Conservation (phyloP, 2,329 filamentous ascomycete genomes). For the Apiospora malaysiana region DNA sequence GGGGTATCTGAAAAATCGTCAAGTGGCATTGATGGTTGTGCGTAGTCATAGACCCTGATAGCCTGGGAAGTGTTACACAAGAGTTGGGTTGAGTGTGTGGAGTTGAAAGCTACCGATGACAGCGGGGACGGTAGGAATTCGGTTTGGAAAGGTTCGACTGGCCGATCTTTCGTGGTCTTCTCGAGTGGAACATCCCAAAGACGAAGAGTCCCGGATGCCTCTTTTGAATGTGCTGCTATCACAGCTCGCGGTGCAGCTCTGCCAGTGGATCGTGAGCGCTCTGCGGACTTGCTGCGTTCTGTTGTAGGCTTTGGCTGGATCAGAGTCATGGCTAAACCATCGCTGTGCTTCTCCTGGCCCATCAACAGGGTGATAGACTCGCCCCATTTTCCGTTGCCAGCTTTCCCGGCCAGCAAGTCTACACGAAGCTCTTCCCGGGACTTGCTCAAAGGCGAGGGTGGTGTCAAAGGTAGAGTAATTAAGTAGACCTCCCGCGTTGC, state of each 20-base stretch:
- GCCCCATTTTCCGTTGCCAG: slow-evolving; percentile 68
- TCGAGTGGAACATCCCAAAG: slow-evolving; percentile 64
- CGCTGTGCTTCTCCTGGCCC: slow-evolving; percentile 58
- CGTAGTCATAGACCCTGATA: slow-evolving; percentile 68
- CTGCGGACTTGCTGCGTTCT: slow-evolving; percentile 45
- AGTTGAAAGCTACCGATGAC: slow-evolving; percentile 64
- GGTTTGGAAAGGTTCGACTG: slow-evolving; percentile 62
- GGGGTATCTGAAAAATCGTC: slow-evolving; percentile 58
- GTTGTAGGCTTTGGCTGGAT: slow-evolving; percentile 46
- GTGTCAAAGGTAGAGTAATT: slow-evolving; percentile 64
- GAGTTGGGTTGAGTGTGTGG: slow-evolving; percentile 62
- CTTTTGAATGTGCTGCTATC: slow-evolving; percentile 65
- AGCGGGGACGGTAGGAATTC: slow-evolving; percentile 63
- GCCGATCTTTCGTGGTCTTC: slow-evolving; percentile 42
- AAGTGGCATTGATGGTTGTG: slow-evolving; percentile 55
- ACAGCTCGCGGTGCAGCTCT: slow-evolving; percentile 49
- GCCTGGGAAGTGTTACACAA: slow-evolving; percentile 62
- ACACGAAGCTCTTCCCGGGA: slow-evolving; percentile 57
- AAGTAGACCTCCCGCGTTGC: slow-evolving; percentile 62
- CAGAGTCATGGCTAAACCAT: slow-evolving; percentile 62
- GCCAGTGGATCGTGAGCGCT: slow-evolving; percentile 42
- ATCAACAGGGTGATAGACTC: slow-evolving; percentile 61
- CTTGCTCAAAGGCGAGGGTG: slow-evolving; percentile 66
- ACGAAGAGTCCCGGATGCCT: slow-evolving; percentile 63
- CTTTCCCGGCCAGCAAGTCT: slow-evolving; percentile 57